phyloP scores from a whole-genome alignment of 108 stramenopile species.

The Nitzschia palea region DNA sequence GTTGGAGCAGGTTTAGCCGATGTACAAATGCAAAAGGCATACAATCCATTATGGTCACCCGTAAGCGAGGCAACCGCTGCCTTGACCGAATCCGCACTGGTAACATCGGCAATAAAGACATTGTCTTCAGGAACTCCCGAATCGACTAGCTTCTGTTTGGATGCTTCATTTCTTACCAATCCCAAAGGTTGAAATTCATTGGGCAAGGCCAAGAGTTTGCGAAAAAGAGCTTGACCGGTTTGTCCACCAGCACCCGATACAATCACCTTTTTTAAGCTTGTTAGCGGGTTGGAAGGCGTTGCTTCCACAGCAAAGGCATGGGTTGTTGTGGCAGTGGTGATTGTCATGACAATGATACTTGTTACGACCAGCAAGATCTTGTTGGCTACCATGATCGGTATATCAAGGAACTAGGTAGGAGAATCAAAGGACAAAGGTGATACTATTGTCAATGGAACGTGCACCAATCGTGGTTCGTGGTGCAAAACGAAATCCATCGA shows the following conservation, averaged over 20 bases:
- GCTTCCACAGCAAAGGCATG: no score
- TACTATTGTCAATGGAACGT: no score
- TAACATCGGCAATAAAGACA: conserved; percentile 22
- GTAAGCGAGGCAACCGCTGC: not conserved
- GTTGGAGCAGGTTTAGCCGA: conserved; percentile 76
- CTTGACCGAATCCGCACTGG: conserved; percentile 6
- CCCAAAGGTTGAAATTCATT: conserved; percentile 43
- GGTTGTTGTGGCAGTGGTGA: no score
- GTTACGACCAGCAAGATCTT: no score
- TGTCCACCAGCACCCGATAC: conserved; percentile 76
- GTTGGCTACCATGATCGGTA: no score
- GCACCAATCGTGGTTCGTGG: no score
- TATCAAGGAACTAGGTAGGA: no score
- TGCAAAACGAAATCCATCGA: no score
- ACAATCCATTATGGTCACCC: conserved; percentile 43
- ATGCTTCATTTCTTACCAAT: conserved; percentile 51
- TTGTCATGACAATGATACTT: no score
- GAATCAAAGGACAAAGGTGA: no score
- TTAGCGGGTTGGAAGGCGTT: no score
- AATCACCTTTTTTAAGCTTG: conserved; percentile 28
- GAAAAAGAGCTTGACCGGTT: conserved; percentile 67
- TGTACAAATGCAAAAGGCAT: conserved; percentile 74
- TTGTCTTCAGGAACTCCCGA: conserved; percentile 20
- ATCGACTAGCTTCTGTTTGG: conserved; percentile 42
- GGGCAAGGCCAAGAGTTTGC: conserved; percentile 42